A percentile compares a stretch with the other conserved stretches of the same genome.
Conservation (phyloP, 495 filamentous ascomycete genomes). For the Xylona heveae region DNA sequence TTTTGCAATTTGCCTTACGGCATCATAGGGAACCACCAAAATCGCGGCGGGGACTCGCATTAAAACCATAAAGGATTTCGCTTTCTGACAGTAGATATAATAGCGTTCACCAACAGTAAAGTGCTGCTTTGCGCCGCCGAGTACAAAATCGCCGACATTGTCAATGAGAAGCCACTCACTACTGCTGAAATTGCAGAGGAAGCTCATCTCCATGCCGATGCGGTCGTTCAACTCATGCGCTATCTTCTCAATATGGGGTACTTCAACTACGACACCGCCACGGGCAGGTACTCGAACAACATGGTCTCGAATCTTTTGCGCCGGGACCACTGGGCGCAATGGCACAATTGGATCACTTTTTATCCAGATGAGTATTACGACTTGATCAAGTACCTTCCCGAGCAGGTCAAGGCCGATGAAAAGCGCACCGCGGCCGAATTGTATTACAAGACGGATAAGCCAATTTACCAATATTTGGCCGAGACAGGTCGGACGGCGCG, state of each 20-base stretch:
- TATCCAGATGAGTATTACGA: conserved; percentile 18
- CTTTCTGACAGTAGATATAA: too few relatives aligned
- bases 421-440: conserved; percentile 11
- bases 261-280: conserved; percentile 8
- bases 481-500: conserved; percentile 10
- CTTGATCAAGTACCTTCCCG: conserved; percentile 14
- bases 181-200: conserved; percentile 6
- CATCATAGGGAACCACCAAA: too few relatives aligned
- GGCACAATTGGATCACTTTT: conserved; percentile 14
- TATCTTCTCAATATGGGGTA: conserved; percentile 12
- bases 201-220: conserved; percentile 4
- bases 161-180: conserved; percentile 2
- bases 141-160: conserved; percentile 9
- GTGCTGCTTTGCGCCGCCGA: too few relatives aligned
- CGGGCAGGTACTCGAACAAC: conserved; percentile 9
- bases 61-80: too few relatives aligned
- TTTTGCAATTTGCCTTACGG: too few relatives aligned
- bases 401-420: background rate
- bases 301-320: conserved; percentile 7
- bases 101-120: too few relatives aligned
- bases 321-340: conserved; percentile 16
- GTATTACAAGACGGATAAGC: conserved; percentile 13
- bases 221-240: conserved; percentile 9
- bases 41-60: too few relatives aligned
- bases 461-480: conserved; percentile 16